Percentiles rank a stretch among this genome's conserved stretches.
These are phyloP conservation scores for Lignosus rhinocerotis DNA, from an alignment of 1,284 basidiomycete species.

Conservation along the genomic window DNA sequence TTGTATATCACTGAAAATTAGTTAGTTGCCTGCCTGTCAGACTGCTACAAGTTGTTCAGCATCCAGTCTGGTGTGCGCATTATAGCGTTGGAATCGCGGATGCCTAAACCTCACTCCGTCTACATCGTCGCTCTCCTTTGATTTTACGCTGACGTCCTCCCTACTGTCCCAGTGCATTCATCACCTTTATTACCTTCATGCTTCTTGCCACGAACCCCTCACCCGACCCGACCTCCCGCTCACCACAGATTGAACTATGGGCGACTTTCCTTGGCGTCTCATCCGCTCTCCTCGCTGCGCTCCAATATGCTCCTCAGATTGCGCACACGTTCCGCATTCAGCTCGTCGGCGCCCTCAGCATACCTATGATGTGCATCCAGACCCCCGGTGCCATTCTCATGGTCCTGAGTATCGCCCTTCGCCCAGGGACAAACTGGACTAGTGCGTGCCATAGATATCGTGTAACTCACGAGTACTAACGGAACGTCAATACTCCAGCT, in stretches of 20 bases:
- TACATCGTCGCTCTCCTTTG: no score
- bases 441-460: conserved; percentile 44
- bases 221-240: conserved; percentile 39
- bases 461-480: conserved; percentile 9
- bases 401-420: conserved; percentile 77
- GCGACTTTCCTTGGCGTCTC: conserved; percentile 88
- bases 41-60: no score
- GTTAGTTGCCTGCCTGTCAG: no score
- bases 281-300: conserved; percentile 73
- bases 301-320: conserved; percentile 91
- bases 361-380: conserved; percentile 95
- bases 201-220: conserved; percentile 49
- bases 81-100: no score
- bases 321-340: conserved; percentile 75
- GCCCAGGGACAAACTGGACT: conserved; percentile 86
- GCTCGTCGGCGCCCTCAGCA: conserved; percentile 89
- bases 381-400: conserved; percentile 90
- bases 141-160: background rate
- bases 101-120: no score
- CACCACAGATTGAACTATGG: conserved; percentile 59
- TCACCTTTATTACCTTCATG: conserved; percentile 53
- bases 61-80: no score
- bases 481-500: conserved; percentile 39
- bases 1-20: no score
- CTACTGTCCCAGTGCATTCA: conserved; percentile 46